Evolutionary conservation across 352 stramenopile genomes (phyloP).

Genomic region (Phytophthora citricola): DNA sequence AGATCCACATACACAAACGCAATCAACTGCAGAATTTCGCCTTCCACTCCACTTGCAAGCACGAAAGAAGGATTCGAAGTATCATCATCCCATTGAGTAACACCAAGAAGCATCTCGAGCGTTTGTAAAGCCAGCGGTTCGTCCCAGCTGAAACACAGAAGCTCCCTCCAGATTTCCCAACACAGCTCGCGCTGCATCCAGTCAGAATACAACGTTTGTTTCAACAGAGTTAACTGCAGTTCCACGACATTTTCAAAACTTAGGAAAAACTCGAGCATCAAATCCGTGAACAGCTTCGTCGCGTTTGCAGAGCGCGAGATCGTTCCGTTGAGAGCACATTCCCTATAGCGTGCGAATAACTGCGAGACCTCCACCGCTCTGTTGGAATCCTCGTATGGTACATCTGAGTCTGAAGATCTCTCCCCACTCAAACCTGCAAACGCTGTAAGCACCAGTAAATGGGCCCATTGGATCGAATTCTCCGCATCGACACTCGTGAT

Average conservation of each 20-base stretch:
- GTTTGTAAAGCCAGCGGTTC: conserved; percentile 33
- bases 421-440: conserved; percentile 28
- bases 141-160: conserved; percentile 63
- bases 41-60: conserved; percentile 39
- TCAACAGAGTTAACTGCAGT: conserved; percentile 57
- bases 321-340: conserved; percentile 33
- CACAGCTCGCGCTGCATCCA: conserved; percentile 48
- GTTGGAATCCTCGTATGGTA: conserved; percentile 18
- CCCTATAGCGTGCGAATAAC: conserved; percentile 49
- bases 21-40: conserved; percentile 51
- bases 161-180: conserved; percentile 65
- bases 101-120: conserved; percentile 46
- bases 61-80: conserved; percentile 11
- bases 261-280: conserved; percentile 43
- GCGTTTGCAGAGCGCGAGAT: conserved; percentile 17
- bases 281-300: conserved; percentile 45
- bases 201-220: conserved; percentile 60
- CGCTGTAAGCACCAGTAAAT: conserved; percentile 45
- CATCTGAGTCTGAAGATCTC: conserved; percentile 1
- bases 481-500: conserved; percentile 19
- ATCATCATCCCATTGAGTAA: conserved; percentile 40
- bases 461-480: conserved; percentile 39
- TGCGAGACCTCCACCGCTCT: conserved; percentile 33
- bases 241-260: conserved; percentile 33
- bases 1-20: conserved; percentile 56